Evolutionary conservation across 106 monocot species (phyloP).

Genomic region (Allium cepa): DNA sequence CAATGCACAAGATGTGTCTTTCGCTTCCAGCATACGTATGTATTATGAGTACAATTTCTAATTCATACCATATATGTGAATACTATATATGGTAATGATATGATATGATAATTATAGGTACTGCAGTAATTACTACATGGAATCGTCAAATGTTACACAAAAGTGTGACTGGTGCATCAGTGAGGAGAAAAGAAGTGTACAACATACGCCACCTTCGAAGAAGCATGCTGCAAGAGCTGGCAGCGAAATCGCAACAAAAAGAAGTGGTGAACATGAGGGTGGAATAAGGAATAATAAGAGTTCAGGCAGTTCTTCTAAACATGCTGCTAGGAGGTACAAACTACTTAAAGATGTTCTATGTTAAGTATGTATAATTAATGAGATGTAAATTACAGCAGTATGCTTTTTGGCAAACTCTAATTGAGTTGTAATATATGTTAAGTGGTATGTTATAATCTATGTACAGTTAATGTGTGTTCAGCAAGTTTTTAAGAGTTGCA

Average conservation of each 20-base stretch:
- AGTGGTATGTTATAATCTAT: too few relatives aligned
- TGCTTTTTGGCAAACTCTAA: too few relatives aligned
- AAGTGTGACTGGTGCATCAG: conserved; percentile 51
- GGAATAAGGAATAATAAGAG: not conserved
- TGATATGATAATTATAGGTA: conserved; percentile 16
- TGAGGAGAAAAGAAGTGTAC: conserved; percentile 6
- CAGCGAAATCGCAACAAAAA: not conserved
- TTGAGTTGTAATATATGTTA: too few relatives aligned
- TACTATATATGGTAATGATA: too few relatives aligned
- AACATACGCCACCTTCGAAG: not conserved
- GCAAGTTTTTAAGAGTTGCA: too few relatives aligned
- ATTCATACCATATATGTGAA: too few relatives aligned
- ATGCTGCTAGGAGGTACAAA: conserved; percentile 41
- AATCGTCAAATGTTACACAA: not conserved
- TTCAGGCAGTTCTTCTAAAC: conserved; percentile 8
- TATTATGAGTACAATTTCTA: not conserved
- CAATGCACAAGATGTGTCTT: conserved; percentile 47
- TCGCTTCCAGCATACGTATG: conserved; percentile 61
- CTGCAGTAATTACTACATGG: conserved; percentile 49
- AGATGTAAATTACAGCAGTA: too few relatives aligned
- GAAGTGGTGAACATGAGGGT: not conserved
- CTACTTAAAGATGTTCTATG: conserved; percentile 55
- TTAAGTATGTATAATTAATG: conserved; percentile 5
- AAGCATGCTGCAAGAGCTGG: conserved; percentile 5
- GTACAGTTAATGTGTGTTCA: too few relatives aligned